phyloP scores from a whole-genome alignment of 495 filamentous ascomycete genomes.

The Hyaloscypha finlandica region DNA sequence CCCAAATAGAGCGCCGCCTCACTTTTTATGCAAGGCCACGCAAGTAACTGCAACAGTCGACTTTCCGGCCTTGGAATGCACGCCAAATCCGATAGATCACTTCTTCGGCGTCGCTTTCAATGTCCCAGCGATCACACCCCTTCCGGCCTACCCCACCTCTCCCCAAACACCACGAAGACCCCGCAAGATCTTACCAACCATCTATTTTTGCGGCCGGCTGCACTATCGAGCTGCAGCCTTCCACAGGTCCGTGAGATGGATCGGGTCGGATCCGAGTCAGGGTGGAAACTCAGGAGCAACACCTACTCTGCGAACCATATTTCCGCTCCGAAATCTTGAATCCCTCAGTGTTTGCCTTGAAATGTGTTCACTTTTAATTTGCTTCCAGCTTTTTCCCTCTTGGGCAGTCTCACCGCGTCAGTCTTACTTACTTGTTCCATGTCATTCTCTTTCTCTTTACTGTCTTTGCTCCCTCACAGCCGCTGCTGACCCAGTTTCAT shows the following conservation, averaged over 20 bases:
- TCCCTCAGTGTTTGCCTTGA: slow-evolving; percentile 9
- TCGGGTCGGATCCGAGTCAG: background rate
- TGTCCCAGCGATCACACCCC: slow-evolving; percentile 7
- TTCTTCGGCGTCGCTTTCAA: background rate
- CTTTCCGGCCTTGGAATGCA: background rate
- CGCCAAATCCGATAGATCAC: slow-evolving; percentile 15
- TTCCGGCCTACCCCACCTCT: background rate
- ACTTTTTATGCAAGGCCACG: slow-evolving; percentile 9
- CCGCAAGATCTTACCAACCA: slow-evolving; percentile 1
- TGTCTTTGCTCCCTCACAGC: background rate
- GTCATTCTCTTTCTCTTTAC: slow-evolving; percentile 10
- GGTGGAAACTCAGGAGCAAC: background rate
- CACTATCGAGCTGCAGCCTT: slow-evolving; percentile 3
- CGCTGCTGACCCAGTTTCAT: background rate
- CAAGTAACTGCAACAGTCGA: background rate
- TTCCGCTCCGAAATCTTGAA: background rate
- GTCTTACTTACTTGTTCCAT: slow-evolving; percentile 12
- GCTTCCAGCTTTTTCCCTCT: background rate
- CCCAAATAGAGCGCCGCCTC: background rate
- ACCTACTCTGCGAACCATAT: background rate
- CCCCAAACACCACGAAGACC: background rate
- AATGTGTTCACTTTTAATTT: slow-evolving; percentile 15
- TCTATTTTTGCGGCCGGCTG: slow-evolving; percentile 5
- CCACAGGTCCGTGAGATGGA: background rate
- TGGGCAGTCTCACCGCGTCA: slow-evolving; percentile 5